Conservation (phyloP, 2,329 filamentous ascomycete genomes). For the Ophidiomyces ophidiicola region DNA sequence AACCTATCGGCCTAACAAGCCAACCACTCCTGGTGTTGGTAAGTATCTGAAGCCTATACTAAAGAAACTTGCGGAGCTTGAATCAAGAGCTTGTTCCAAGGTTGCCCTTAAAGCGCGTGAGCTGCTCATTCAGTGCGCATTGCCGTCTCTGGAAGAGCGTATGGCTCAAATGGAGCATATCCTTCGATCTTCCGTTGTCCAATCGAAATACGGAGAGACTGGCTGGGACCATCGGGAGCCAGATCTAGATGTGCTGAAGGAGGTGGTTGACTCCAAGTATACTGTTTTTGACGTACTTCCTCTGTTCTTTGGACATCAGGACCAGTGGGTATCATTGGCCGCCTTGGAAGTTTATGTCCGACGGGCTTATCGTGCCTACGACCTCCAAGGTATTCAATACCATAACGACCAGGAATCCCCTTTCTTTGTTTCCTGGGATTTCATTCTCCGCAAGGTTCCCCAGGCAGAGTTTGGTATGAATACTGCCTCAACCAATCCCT, state of each 20-base stretch:
- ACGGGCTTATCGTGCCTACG: slow-evolving; percentile 91
- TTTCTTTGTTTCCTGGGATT: slow-evolving; percentile 87
- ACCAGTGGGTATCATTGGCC: slow-evolving; percentile 86
- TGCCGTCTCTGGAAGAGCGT: slow-evolving; percentile 91
- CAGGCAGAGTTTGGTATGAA: slow-evolving; percentile 81
- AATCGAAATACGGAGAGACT: slow-evolving; percentile 94
- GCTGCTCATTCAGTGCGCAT: slow-evolving; percentile 89
- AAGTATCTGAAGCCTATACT: slow-evolving; percentile 77
- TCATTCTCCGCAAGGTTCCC: slow-evolving; percentile 83
- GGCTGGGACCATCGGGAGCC: slow-evolving; percentile 95
- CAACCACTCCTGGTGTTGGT: slow-evolving; percentile 72
- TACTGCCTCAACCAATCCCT: slow-evolving; percentile 61
- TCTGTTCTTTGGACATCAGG: slow-evolving; percentile 86
- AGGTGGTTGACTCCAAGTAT: slow-evolving; percentile 97
- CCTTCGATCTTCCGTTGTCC: slow-evolving; percentile 82
- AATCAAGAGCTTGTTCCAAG: slow-evolving; percentile 78
- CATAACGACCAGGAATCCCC: slow-evolving; percentile 59
- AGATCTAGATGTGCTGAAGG: slow-evolving; percentile 80
- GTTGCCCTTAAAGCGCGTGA: slow-evolving; percentile 94
- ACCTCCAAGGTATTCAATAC: slow-evolving; percentile 79
- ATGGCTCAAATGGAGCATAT: slow-evolving; percentile 98
- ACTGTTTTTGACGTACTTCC: slow-evolving; percentile 94
- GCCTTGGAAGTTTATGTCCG: slow-evolving; percentile 94
- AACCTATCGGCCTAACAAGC: slow-evolving; percentile 89
- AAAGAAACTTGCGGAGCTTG: slow-evolving; percentile 78